Conservation (phyloP, 768 basidiomycete genomes). For the Tremella fuciformis region DNA sequence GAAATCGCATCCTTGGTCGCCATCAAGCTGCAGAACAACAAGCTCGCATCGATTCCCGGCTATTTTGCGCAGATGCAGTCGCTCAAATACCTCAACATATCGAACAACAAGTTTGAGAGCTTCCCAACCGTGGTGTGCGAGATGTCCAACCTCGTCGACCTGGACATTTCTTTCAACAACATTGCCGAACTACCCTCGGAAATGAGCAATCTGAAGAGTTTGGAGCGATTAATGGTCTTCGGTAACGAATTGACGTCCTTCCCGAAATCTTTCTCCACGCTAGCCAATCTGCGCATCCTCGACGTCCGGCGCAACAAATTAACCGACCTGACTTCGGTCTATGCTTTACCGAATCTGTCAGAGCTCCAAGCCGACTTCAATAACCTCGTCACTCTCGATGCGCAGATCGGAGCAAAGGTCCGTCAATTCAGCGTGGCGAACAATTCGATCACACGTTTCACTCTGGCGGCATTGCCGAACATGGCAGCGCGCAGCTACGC, state of each 20-base stretch:
- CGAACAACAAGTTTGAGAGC: slow-evolving; percentile 84
- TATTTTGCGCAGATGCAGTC: slow-evolving; percentile 72
- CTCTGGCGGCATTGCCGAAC: slow-evolving; percentile 57
- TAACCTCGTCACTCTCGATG: slow-evolving; percentile 70
- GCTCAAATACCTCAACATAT: slow-evolving; percentile 80
- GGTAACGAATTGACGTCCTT: slow-evolving; percentile 76
- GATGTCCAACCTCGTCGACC: slow-evolving; percentile 69
- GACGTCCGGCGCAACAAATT: slow-evolving; percentile 86
- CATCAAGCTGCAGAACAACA: slow-evolving; percentile 83
- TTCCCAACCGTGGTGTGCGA: slow-evolving; percentile 74
- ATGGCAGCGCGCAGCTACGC: slow-evolving; percentile 58
- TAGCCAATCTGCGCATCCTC: slow-evolving; percentile 65
- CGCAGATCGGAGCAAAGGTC: slow-evolving; percentile 68
- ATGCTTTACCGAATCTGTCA: slow-evolving; percentile 67
- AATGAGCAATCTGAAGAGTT: slow-evolving; percentile 65
- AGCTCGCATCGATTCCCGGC: slow-evolving; percentile 79
- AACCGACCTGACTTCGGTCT: slow-evolving; percentile 67
- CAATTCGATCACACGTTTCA: slow-evolving; percentile 66
- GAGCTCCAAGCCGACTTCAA: slow-evolving; percentile 78
- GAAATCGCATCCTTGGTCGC: slow-evolving; percentile 66
- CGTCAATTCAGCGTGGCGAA: slow-evolving; percentile 70
- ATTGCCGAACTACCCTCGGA: slow-evolving; percentile 76
- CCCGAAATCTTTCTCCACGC: slow-evolving; percentile 61
- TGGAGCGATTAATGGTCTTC: slow-evolving; percentile 75
- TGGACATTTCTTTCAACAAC: slow-evolving; percentile 93